Conservation (phyloP, 805 yeast genomes). For the Clavispora carvajalis region DNA sequence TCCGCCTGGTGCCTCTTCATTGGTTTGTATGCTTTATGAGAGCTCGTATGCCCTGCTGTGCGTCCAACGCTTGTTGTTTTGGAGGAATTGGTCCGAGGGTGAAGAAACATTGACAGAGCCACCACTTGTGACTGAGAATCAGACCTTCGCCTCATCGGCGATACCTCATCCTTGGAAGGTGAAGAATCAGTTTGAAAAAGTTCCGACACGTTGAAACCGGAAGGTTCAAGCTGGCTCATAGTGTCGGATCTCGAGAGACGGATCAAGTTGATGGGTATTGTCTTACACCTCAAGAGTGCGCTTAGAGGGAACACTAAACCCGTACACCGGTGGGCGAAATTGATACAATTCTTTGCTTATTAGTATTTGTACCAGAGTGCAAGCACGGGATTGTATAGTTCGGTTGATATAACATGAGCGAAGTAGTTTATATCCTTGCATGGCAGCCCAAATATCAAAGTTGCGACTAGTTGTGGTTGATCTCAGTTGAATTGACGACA, state of each 20-base stretch:
- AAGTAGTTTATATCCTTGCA: too few species aligned
- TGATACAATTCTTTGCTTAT: too few species aligned
- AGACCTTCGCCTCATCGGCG: slow-evolving; percentile 22
- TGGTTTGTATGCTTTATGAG: slow-evolving; percentile 8
- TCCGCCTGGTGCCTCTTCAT: slow-evolving; percentile 24
- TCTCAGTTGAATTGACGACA: too few species aligned
- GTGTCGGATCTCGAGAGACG: not conserved
- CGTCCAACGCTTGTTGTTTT: not conserved
- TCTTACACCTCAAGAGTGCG: not conserved
- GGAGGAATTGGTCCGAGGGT: slow-evolving; percentile 3
- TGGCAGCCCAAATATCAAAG: too few species aligned
- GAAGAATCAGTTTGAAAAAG: not conserved
- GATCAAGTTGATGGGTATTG: not conserved
- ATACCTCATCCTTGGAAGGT: not conserved
- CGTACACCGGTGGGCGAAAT: slow-evolving; percentile 1
- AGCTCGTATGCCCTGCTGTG: not conserved
- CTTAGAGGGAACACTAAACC: not conserved
- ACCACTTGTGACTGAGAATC: slow-evolving; percentile 40
- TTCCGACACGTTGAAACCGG: slow-evolving; percentile 1
- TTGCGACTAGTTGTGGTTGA: too few species aligned
- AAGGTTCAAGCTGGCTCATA: slow-evolving; percentile 1
- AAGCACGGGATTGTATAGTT: too few species aligned
- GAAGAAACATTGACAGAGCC: slow-evolving; percentile 8
- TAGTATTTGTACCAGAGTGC: too few species aligned
- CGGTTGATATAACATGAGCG: too few species aligned